Evolutionary conservation across 2,329 filamentous ascomycete species (phyloP).

Genomic region (Alternaria burnsii): DNA sequence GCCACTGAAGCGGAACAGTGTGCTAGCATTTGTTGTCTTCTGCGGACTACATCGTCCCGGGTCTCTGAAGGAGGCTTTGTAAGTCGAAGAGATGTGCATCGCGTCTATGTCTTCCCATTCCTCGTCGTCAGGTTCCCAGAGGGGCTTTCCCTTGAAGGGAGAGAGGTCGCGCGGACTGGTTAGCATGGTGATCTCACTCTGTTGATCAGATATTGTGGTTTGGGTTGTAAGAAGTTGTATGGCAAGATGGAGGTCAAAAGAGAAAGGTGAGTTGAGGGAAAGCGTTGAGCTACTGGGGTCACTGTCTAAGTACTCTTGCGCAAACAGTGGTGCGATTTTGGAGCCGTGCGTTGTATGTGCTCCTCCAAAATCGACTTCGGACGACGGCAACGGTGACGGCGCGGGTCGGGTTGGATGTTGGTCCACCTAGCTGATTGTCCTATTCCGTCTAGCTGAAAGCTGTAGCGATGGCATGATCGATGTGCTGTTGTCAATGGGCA

Average conservation of each 20-base stretch:
- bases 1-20: slow-evolving; percentile 4
- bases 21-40: not conserved
- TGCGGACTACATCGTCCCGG: not conserved
- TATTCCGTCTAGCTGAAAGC: not conserved
- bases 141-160: not conserved
- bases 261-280: not conserved
- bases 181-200: not conserved
- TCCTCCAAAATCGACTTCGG: not conserved
- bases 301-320: not conserved
- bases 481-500: not conserved
- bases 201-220: not conserved
- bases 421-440: not conserved
- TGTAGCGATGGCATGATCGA: not conserved
- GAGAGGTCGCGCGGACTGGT: not conserved
- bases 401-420: not conserved
- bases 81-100: slow-evolving; percentile 8
- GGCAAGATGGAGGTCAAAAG: not conserved
- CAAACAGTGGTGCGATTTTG: not conserved
- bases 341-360: not conserved
- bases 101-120: slow-evolving; percentile 21
- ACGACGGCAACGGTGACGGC: not conserved
- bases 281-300: not conserved
- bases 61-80: slow-evolving; percentile 11
- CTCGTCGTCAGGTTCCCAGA: slow-evolving; percentile 24
- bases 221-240: not conserved